phyloP scores from a whole-genome alignment of 441 rosid genomes.

The Corymbia citriodora region DNA sequence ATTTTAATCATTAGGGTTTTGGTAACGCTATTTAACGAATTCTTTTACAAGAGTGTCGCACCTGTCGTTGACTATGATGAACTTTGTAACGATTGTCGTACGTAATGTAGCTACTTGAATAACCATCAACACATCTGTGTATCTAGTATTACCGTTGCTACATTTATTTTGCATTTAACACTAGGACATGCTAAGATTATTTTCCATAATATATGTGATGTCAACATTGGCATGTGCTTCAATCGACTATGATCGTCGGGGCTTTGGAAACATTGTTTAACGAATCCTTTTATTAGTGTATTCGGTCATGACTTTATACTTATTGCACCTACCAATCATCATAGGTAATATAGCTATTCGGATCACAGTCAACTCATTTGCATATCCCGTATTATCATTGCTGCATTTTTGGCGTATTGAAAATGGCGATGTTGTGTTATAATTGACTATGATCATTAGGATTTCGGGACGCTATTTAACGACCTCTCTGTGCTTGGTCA shows the following conservation, averaged over 20 bases:
- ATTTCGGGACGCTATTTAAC: neutral
- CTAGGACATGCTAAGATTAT: neutral
- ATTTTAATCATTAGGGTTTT: neutral
- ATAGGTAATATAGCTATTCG: neutral
- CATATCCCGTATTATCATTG: neutral
- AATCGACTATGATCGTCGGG: neutral
- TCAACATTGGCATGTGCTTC: neutral
- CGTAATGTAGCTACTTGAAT: neutral
- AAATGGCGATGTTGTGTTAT: neutral
- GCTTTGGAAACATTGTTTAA: neutral
- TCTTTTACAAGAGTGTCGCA: neutral
- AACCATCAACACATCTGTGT: neutral
- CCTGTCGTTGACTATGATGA: neutral
- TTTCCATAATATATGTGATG: neutral
- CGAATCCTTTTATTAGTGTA: accelerated
- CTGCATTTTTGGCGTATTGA: neutral
- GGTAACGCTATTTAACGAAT: neutral
- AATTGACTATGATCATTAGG: neutral
- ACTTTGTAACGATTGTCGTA: neutral
- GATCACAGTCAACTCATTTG: no score
- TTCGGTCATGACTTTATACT: neutral
- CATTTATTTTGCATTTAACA: neutral
- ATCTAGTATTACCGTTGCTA: neutral
- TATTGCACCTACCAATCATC: neutral
- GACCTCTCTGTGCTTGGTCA: neutral